A percentile compares a stretch with the other conserved stretches of the same genome.
These are phyloP conservation scores for Lyophyllum atratum DNA, from an alignment of 768 basidiomycete species.

Conservation along the genomic window DNA sequence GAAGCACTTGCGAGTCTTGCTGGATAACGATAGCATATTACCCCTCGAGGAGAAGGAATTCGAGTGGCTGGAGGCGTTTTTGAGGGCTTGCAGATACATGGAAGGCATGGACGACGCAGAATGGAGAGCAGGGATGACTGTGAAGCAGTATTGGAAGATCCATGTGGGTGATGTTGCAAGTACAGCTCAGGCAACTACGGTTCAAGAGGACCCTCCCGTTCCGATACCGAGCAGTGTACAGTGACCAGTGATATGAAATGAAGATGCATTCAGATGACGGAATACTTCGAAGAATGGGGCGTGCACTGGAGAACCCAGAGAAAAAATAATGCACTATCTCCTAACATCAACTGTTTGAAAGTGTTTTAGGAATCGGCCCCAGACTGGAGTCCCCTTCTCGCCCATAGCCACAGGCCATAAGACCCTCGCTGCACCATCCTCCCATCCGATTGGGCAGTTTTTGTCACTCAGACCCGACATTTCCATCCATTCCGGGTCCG, in stretches of 20 bases:
- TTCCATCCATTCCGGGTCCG: slow-evolving; percentile 32
- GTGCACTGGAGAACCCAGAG: neutral
- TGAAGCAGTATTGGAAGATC: slow-evolving; percentile 24
- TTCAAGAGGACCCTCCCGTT: neutral
- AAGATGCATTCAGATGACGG: neutral
- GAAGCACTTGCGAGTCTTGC: neutral
- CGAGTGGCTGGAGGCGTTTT: slow-evolving; percentile 27
- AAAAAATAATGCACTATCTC: neutral
- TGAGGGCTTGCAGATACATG: slow-evolving; percentile 24
- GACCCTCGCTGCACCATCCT: slow-evolving; percentile 34
- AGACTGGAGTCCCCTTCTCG: slow-evolving; percentile 28
- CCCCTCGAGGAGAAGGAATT: slow-evolving; percentile 20
- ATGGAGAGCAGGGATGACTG: slow-evolving; percentile 20
- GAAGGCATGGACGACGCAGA: slow-evolving; percentile 18
- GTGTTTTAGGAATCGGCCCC: slow-evolving; percentile 38
- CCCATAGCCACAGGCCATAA: slow-evolving; percentile 35
- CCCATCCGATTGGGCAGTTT: slow-evolving; percentile 32
- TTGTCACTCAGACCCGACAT: slow-evolving; percentile 22
- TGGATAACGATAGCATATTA: neutral
- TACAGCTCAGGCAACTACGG: slow-evolving; percentile 1
- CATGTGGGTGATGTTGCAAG: neutral
- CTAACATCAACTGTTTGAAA: slow-evolving; percentile 26
- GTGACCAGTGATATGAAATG: neutral
- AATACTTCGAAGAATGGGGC: too few species aligned
- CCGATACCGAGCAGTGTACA: neutral